Base-by-base conservation (phyloP, 345 rosid species). In the Brassica juncea region DNA sequence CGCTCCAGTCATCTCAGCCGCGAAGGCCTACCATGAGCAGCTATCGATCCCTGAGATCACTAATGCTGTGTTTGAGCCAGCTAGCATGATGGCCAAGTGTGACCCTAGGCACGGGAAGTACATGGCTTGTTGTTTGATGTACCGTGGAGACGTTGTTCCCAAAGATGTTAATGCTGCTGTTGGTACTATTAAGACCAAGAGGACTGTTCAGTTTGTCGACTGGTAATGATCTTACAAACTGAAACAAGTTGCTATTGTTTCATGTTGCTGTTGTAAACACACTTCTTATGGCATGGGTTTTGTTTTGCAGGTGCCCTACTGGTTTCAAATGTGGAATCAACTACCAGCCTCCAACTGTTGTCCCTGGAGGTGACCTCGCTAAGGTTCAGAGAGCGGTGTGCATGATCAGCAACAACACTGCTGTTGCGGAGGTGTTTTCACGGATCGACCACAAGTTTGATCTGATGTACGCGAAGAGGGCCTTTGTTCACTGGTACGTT, bases 1-100 rank as follows among this genome's bases (percentile, higher is more conserved):
- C 39, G 92, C 92, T 16, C 92, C 92, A 0, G 92, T 89, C 66
- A 88, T 88, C 86, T 88, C 92, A 7, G 92, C 92, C 7, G 90
- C 83, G 66, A 88, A 87, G 76, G 90, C 92, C 2, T 89, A 87
- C 79, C 92, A 89, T 12, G 92, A 89, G 55, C 92, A 89, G 83
- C 64, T 89, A 11, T 89, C 92, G 4, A 79, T 89, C 54, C 92
- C 92, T 31, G 90, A 89, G 83, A 89, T 89, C 78, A 89, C 92
- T 47, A 89, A 87, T 77, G 89, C 89, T 0, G 92, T 54, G 25
- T 54, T 54, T 54, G 59, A 54, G 59, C 59, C 59, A 6, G 59
- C 59, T 54, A 54, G 59, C 59, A 54, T 54, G 59, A 54, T 54
- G 59, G 59, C 59, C 59, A 54, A 54, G 59, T 54, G 59, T 54